Base-by-base conservation (phyloP, 768 basidiomycete genomes). In the Boletus huronensis region DNA sequence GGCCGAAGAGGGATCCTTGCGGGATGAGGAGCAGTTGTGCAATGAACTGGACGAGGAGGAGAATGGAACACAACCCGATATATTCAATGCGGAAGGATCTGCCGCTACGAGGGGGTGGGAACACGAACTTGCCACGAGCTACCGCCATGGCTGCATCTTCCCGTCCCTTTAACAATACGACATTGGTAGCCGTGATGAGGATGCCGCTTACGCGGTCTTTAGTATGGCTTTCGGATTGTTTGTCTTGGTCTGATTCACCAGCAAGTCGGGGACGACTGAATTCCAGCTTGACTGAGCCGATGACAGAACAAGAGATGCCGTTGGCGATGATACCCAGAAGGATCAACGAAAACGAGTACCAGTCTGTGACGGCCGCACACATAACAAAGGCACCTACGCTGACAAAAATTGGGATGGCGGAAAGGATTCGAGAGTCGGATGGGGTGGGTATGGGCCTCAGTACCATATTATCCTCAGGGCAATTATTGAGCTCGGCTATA, bases 271-370 rank as follows among this genome's bases (percentile, higher is more conserved):
- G 54, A 17, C 51, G 51, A 23, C 39, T 21, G 31, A 55, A 55
- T 16, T 48, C 21, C 28, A 68, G 54, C 9, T 51, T 55, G 32
- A 61, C 58, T 5, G 67, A 68, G 14, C 66, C 67, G 26, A 67
- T 61, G 35, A 62, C 50, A 14, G 56, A 44, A 50, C 63, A 69
- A 26, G 69, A 60, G n/a, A 67, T 7, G 17, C 69, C 68, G 29
- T 60, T 69, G 50, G 66, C 63, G 19, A 71, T 6, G 36, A 71
- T 66, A 10, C 70, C 70, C 14, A 66, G 52, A 10, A 71, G 53
- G 47, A 71, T 69, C 60, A 69, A 55, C 10, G 61, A 43, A 52
- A 65, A 71, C 23, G 62, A 64, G 38, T 57, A 69, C 70, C 70
- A 71, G 32, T 71, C 70, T 16, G 36, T 9, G 35, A 54, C 48